Evolutionary conservation across 2,329 filamentous ascomycete genomes (phyloP).

Genomic region (Hymenoscyphus linearis): DNA sequence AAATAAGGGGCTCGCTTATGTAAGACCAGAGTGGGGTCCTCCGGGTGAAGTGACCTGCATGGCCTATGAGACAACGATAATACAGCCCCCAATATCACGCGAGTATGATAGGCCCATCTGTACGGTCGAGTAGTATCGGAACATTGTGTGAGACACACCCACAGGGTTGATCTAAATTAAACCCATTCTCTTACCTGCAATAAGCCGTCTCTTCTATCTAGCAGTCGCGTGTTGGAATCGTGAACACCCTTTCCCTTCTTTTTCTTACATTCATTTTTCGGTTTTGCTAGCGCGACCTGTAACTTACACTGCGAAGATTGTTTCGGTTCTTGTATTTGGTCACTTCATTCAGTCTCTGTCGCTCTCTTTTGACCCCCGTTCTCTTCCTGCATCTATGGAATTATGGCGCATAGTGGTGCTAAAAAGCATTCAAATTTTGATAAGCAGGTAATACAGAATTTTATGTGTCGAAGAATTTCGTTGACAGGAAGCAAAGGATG

Average conservation of each 20-base stretch:
- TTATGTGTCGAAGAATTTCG: neutral
- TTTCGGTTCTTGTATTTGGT: neutral
- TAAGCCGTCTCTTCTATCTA: neutral
- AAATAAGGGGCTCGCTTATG: neutral
- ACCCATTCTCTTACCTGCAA: neutral
- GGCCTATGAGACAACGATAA: neutral
- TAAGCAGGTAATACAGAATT: neutral
- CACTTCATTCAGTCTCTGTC: neutral
- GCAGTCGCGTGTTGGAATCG: neutral
- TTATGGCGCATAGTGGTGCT: neutral
- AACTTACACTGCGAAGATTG: neutral
- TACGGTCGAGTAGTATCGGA: neutral
- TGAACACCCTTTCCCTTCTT: neutral
- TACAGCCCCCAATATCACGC: neutral
- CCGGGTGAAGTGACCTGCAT: neutral
- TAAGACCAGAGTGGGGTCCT: neutral
- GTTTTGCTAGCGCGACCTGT: neutral
- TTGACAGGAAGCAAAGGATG: conserved; percentile 1
- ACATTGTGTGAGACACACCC: neutral
- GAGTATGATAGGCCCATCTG: neutral
- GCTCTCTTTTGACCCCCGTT: neutral
- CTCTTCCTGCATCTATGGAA: neutral
- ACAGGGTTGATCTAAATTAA: neutral
- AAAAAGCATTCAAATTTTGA: conserved; percentile 6
- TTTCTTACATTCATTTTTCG: neutral